Evolutionary conservation across 1,139 yeast genomes (phyloP), one percentile per base, ranked within the genome.

Genomic region (Blastobotrys ciferrii): DNA sequence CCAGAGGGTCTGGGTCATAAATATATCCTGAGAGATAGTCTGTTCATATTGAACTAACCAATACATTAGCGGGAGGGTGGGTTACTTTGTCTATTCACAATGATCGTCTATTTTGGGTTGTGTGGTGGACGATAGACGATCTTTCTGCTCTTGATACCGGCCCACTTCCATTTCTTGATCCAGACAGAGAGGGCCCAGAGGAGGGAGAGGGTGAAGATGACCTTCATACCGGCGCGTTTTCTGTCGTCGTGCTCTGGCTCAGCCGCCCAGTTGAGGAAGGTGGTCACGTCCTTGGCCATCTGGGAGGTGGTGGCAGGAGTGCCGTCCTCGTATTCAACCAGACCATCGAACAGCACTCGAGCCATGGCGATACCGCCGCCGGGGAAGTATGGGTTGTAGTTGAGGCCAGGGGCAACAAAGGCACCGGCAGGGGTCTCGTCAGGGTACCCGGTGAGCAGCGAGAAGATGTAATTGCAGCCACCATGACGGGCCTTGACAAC

Each of bases 311-410:
- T 83, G 52, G 98, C 98, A 50, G 96, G 96, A 56, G 98, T 94
- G 67, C 98, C 98, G 70, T 92, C 98, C 70, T 92, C 98, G 73
- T 84, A 92, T 77, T 92, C 99, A 58, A 92, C 98, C 68, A 92
- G 78, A 60, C 88, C 98, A 68, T 92, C 98, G 63, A 89, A 92
- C 72, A 92, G 79, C 54, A 91, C 98, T 77, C 98, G 87, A 69
- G 88, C 98, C 98, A 92, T 92, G 66, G 97, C 98, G 77, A 92
- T 91, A 45, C 97, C 79, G 60, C 98, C 98, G 75, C 98, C 98
- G 67, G 99, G 98, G 96, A 92, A 92, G 80, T 92, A 92, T 68
- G 98, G 98, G 80, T 94, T 94, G 77, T 92, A 94, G 82, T 91
- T 92, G 57, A 95, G 73, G 57, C 98, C 98, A 55, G 87, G 86